phyloP scores from a whole-genome alignment of 1,284 basidiomycete genomes.

The Golubevia pallescens region DNA sequence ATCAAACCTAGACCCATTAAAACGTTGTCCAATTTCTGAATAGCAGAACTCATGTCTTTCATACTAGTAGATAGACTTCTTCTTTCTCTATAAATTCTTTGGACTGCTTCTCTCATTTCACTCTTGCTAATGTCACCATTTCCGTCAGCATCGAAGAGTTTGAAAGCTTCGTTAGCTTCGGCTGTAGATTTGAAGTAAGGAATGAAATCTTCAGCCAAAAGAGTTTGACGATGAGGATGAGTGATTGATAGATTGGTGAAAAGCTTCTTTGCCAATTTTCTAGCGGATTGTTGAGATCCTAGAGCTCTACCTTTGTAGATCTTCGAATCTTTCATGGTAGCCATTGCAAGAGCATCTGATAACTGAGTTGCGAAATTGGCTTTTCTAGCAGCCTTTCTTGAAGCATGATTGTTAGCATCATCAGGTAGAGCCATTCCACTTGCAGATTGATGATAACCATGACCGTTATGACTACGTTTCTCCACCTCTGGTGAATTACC shows the following conservation, averaged over 20 bases:
- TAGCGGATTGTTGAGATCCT: constrained; percentile 72
- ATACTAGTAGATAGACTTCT: constrained; percentile 76
- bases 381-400: constrained; percentile 7
- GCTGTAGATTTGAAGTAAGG: constrained; percentile 77
- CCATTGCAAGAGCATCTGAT: constrained; percentile 35
- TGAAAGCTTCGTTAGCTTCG: constrained; percentile 78
- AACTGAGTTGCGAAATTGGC: constrained; percentile 21
- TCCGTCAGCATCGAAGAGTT: constrained; percentile 79
- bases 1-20: constrained; percentile 72
- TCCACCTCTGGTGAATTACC: neutral
- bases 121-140: constrained; percentile 80
- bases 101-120: constrained; percentile 84
- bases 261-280: constrained; percentile 76
- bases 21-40: constrained; percentile 53
- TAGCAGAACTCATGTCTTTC: constrained; percentile 64
- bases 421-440: neutral
- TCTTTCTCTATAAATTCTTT: constrained; percentile 79
- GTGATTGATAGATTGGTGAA: constrained; percentile 69
- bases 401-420: constrained; percentile 4
- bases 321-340: constrained; percentile 57
- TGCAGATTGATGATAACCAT: constrained; percentile 8
- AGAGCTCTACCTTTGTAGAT: constrained; percentile 39
- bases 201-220: constrained; percentile 69
- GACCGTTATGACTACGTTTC: constrained; percentile 1
- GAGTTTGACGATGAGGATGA: constrained; percentile 30